Evolutionary conservation across 371 early-diverging fungal species (phyloP).

Genomic region (Rhizopus microsporus): DNA sequence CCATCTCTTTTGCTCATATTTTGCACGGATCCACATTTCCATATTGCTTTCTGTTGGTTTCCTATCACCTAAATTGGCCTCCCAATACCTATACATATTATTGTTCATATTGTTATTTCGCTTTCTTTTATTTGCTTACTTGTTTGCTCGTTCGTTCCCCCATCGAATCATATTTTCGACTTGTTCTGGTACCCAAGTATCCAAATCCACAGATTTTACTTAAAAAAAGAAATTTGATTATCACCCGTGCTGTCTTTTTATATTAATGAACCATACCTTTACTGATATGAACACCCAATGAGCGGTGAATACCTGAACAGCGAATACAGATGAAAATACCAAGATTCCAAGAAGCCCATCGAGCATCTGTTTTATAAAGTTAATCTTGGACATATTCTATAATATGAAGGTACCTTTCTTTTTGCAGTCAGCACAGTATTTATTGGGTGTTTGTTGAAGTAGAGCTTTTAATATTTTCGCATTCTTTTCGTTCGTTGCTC

Average conservation of each 20-base stretch:
- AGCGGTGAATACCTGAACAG: slow-evolving; percentile 85
- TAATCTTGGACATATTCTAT: not conserved
- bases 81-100: slow-evolving; percentile 57
- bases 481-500: slow-evolving; percentile 72
- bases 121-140: slow-evolving; percentile 25
- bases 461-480: slow-evolving; percentile 71
- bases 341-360: slow-evolving; percentile 89
- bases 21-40: slow-evolving; percentile 81
- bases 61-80: slow-evolving; percentile 55
- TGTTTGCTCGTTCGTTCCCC: slow-evolving; percentile 84
- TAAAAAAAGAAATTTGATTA: not conserved
- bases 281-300: slow-evolving; percentile 83
- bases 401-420: slow-evolving; percentile 63
- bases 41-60: slow-evolving; percentile 63
- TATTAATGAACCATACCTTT: slow-evolving; percentile 59
- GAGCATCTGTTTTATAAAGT: slow-evolving; percentile 66
- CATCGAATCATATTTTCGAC: slow-evolving; percentile 79
- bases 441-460: slow-evolving; percentile 71
- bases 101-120: not conserved
- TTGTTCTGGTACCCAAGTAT: slow-evolving; percentile 87
- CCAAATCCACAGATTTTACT: slow-evolving; percentile 86
- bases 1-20: slow-evolving; percentile 84
- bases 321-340: slow-evolving; percentile 87
- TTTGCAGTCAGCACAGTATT: slow-evolving; percentile 81
- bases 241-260: not conserved